phyloP scores from a whole-genome alignment of 1,284 basidiomycete genomes.

The Cryptococcus wingfieldii region DNA sequence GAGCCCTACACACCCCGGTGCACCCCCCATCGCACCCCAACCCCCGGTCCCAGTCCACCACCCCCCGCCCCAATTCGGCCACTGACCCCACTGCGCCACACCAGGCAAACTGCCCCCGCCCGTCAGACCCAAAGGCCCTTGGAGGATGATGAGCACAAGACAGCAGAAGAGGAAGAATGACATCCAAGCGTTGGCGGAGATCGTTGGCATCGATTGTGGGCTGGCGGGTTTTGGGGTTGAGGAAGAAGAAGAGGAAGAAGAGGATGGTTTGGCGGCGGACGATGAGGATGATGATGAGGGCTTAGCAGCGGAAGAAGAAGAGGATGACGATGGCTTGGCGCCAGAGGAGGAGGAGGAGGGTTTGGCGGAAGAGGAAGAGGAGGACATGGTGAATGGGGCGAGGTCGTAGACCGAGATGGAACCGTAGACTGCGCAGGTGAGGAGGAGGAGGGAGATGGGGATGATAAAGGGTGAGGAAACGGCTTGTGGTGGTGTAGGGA shows the following conservation, averaged over 20 bases:
- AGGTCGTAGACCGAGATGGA: constrained; percentile 17
- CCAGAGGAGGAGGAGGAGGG: constrained; percentile 14
- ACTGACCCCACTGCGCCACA: constrained; percentile 2
- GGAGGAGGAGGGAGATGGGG: constrained; percentile 13
- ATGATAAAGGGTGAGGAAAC: constrained; percentile 11
- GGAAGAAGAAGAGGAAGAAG: constrained; percentile 5
- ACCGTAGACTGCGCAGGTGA: constrained; percentile 14
- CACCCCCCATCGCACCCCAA: constrained; percentile 7
- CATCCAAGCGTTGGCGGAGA: constrained; percentile 40
- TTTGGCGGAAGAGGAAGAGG: constrained; percentile 9
- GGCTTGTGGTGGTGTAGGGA: neutral
- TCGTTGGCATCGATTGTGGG: constrained; percentile 22
- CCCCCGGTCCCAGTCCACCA: neutral
- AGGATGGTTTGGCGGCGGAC: neutral
- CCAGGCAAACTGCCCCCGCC: constrained; percentile 2
- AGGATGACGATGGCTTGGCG: constrained; percentile 4
- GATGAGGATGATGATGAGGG: constrained; percentile 14
- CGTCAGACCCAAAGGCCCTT: constrained; percentile 34
- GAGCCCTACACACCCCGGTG: constrained; percentile 31
- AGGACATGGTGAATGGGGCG: constrained; percentile 16
- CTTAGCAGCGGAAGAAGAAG: constrained; percentile 6
- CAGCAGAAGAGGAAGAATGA: constrained; percentile 39
- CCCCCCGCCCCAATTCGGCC: constrained; percentile 1
- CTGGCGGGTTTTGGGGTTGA: constrained; percentile 9
- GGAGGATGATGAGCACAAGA: constrained; percentile 37